Percentiles rank a stretch among this genome's conserved stretches.
Conservation (phyloP, 1,139 yeast genomes). For the Kodamaea sp. region DNA sequence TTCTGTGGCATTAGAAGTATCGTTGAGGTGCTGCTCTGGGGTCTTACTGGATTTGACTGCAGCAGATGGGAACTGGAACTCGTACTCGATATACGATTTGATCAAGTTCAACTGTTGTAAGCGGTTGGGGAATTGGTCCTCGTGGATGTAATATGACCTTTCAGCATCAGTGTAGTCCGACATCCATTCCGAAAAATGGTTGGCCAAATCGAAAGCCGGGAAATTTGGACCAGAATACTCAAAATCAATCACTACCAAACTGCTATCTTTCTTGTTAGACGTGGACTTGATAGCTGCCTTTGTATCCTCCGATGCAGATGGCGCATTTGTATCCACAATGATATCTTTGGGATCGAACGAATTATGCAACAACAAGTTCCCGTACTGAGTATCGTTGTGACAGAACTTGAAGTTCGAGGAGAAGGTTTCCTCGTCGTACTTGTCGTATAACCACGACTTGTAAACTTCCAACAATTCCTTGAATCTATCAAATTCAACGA, state of each 20-base stretch:
- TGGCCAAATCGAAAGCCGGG: constrained; percentile 87
- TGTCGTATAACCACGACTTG: constrained; percentile 59
- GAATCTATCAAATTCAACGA: constrained; percentile 52
- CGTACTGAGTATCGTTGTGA: constrained; percentile 96
- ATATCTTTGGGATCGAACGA: constrained; percentile 38
- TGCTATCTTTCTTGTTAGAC: constrained; percentile 55
- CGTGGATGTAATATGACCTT: constrained; percentile 58
- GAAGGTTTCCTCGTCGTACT: constrained; percentile 49
- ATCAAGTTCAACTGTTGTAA: constrained; percentile 72
- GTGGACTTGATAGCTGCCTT: constrained; percentile 21
- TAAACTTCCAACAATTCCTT: constrained; percentile 50
- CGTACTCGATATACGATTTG: constrained; percentile 68
- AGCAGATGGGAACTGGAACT: constrained; percentile 42
- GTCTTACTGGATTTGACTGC: constrained; percentile 23
- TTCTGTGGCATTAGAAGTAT: constrained; percentile 23
- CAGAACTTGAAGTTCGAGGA: constrained; percentile 68
- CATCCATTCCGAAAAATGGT: constrained; percentile 96
- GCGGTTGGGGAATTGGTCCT: constrained; percentile 60
- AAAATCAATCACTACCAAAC: constrained; percentile 90
- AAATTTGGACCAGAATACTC: constrained; percentile 95
- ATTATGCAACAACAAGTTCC: constrained; percentile 67
- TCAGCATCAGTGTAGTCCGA: constrained; percentile 77
- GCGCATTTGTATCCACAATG: constrained; percentile 22
- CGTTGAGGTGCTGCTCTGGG: constrained; percentile 15
- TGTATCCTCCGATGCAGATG: constrained; percentile 25